Base-by-base conservation (phyloP, 176 grass and related monocot genomes). In the Stipa capillata region DNA sequence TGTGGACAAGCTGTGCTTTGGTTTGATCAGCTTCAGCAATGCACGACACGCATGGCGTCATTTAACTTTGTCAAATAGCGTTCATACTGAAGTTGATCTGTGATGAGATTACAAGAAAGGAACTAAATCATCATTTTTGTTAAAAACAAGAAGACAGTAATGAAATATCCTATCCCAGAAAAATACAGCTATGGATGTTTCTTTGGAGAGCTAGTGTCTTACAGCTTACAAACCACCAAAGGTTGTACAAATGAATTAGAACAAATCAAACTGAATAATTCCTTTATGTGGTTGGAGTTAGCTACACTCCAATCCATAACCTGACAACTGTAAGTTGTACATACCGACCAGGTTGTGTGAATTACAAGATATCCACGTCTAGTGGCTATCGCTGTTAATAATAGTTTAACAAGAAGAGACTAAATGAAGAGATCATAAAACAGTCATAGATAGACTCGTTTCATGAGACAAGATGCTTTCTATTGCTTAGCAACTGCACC, bases 21-120 rank as follows among this genome's bases (percentile, higher is more conserved):
- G 36, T 85, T 81, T 89, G n/a, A 85, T 65, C 70, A 84, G 18
- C 70, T 17, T 53, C 64, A 24, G n/a, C 17, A 44, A 50, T 9
- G 45, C 20, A 69, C 3, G 67, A 52, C 20, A 28, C 23, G 23
- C 53, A 76, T 47, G 63, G 43, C n/a, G n/a, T n/a, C n/a, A n/a
- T n/a, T n/a, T n/a, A 29, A 67, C 27, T 42, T 57, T 67, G 31
- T 54, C 6, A n/a, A 40, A 42, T 44, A 42, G 52, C n/a, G 8
- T 83, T 62, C 15, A 53, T 72, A 64, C 55, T 62, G 50, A 69
- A 73, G 45, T 75, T 56, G 59, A 84, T 59, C 6, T 54, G 45
- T 28, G 18, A 73, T 39, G 10, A 23, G 79, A 55, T 61, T 59
- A 40, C 17, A n/a, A n/a, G n/a, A n/a, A 55, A 49, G 33, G 12